Evolutionary conservation across 139 green algal genomes (phyloP).

Genomic region (Monoraphidium neglectum): DNA sequence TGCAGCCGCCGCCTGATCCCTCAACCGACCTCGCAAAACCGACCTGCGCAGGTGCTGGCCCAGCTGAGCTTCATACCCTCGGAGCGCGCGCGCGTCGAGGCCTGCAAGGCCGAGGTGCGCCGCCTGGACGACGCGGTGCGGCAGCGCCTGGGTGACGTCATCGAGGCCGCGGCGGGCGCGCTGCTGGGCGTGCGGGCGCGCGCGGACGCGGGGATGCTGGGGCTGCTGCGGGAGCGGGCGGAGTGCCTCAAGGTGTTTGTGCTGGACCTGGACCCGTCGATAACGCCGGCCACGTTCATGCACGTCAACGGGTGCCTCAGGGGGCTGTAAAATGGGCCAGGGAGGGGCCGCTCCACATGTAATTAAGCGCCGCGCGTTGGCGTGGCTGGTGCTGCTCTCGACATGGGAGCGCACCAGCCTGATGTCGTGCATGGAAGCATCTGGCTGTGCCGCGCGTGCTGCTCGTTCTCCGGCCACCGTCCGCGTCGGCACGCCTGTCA

Average conservation of each 20-base stretch:
- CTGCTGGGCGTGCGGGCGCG: background rate
- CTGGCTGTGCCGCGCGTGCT: too few species aligned
- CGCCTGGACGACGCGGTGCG: constrained; percentile 28
- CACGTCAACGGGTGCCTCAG: constrained; percentile 13
- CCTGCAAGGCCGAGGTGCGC: constrained; percentile 1
- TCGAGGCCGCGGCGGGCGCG: background rate
- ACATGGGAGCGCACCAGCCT: too few species aligned
- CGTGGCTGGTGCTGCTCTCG: too few species aligned
- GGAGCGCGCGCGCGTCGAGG: constrained; percentile 21
- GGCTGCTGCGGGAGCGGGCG: constrained; percentile 8
- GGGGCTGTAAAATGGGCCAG: background rate
- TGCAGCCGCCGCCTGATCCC: too few species aligned
- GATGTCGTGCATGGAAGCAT: too few species aligned
- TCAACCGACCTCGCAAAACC: too few species aligned
- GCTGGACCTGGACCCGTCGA: constrained; percentile 28
- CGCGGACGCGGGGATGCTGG: background rate
- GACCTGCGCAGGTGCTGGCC: background rate
- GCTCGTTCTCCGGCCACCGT: too few species aligned
- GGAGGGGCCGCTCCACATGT: too few species aligned
- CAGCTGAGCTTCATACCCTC: constrained; percentile 13
- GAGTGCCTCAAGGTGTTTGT: constrained; percentile 31
- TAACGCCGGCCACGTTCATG: constrained; percentile 15
- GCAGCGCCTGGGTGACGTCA: constrained; percentile 19
- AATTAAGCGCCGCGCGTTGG: too few species aligned
- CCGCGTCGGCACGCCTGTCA: too few species aligned